Base-by-base conservation (phyloP, 164 flowering plant genomes). In the Platanus orientalis region DNA sequence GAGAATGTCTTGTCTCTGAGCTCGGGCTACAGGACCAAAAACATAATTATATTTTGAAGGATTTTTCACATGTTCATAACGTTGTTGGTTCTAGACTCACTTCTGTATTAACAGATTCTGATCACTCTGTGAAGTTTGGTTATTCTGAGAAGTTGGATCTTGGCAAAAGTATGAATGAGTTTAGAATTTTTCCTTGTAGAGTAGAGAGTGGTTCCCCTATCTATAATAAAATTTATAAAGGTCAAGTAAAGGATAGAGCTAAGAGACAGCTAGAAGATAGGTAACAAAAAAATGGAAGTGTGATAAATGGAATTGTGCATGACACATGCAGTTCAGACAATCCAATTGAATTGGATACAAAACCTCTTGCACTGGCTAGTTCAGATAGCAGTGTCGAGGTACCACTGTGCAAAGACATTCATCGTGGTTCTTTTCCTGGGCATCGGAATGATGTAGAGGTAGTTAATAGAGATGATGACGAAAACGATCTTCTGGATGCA, bases 401-500 rank as follows among this genome's bases (percentile, higher is more conserved):
- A n/a, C n/a, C n/a, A n/a, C n/a, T 71, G 52, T 57, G 73, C 54
- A 65, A 65, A 66, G 73, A 81, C 56, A 36, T 36, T 70, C 71
- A 78, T 60, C 54, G 60, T 65, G 71, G 71, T 68, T 60, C 81
- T 56, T 72, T 68, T 66, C 78, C 84, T 50, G 64, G 49, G 12
- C 39, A 47, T 63, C 65, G 64, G 71, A 81, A 76, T 73, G 68
- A 73, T 82, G 81, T n/a, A n/a, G n/a, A n/a, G n/a, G n/a, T n/a
- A n/a, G n/a, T n/a, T n/a, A n/a, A n/a, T n/a, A n/a, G n/a, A 78
- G 97, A 94, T 84, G 93, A 86, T 89, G 97, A 94, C 80, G 96
- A 90, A 80, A 93, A 85, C 67, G n/a, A n/a, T 84, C 82, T 75
- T 87, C 83, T 51, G 84, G 83, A 81, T 85, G 89, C 76, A 84